Percentiles rank a stretch among this genome's conserved stretches.
phyloP scores from a whole-genome alignment of 768 basidiomycete species.

The Phanerochaete sordida region DNA sequence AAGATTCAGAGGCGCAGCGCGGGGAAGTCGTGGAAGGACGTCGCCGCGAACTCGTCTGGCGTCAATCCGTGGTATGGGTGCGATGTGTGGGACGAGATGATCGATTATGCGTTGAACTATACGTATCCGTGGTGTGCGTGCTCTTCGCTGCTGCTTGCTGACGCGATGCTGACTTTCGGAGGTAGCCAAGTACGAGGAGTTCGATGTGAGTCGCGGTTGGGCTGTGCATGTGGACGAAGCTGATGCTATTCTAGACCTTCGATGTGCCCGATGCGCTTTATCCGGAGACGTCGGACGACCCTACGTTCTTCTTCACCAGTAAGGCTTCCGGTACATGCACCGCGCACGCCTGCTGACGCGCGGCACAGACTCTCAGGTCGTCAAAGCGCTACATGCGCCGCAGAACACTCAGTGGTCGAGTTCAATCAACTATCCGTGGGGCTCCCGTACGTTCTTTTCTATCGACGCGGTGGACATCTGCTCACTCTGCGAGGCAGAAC shows the following conservation, averaged over 20 bases:
- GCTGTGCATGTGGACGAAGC: too few species aligned
- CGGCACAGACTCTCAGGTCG: neutral
- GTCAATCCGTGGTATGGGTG: slow-evolving; percentile 42
- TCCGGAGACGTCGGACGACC: slow-evolving; percentile 49
- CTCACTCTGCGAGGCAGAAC: too few species aligned
- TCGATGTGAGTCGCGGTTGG: neutral
- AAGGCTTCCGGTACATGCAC: slow-evolving; percentile 7
- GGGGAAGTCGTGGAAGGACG: slow-evolving; percentile 32
- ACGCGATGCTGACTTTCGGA: neutral
- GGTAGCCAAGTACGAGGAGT: too few species aligned
- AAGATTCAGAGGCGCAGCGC: slow-evolving; percentile 5
- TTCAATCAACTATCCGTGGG: slow-evolving; percentile 6
- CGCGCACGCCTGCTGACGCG: too few species aligned
- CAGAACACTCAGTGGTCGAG: slow-evolving; percentile 46
- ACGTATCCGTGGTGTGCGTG: slow-evolving; percentile 55
- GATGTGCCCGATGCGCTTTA: slow-evolving; percentile 32
- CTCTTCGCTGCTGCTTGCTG: neutral
- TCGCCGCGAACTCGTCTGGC: slow-evolving; percentile 32
- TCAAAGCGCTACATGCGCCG: slow-evolving; percentile 63
- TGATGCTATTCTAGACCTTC: slow-evolving; percentile 17
- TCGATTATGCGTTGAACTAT: slow-evolving; percentile 72
- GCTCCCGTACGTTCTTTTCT: neutral
- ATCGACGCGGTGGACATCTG: neutral
- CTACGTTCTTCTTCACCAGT: slow-evolving; percentile 63
- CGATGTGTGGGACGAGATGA: slow-evolving; percentile 56